Conservation (phyloP, 2,329 filamentous ascomycete genomes). For the Myriosclerotinia scirpicola region DNA sequence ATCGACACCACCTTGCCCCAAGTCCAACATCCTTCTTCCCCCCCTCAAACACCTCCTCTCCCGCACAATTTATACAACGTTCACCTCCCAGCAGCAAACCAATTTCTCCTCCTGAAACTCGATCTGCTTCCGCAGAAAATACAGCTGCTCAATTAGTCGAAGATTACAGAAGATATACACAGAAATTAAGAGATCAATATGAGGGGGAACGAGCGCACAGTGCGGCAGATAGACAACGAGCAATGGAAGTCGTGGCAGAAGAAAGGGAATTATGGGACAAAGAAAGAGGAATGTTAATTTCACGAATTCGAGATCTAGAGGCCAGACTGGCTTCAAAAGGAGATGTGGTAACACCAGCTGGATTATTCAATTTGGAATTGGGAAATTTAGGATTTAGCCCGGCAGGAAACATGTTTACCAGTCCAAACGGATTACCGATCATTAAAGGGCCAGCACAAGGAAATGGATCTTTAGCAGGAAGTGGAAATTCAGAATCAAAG, state of each 20-base stretch:
- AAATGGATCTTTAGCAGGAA: background rate
- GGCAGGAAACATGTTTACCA: slow-evolving; percentile 9
- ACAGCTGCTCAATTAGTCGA: slow-evolving; percentile 35
- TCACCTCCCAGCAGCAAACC: slow-evolving; percentile 25
- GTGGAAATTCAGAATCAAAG: slow-evolving; percentile 14
- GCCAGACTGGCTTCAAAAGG: slow-evolving; percentile 23
- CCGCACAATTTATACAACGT: slow-evolving; percentile 24
- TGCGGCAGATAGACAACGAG: slow-evolving; percentile 36
- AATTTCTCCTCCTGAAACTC: slow-evolving; percentile 39
- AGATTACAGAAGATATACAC: slow-evolving; percentile 39
- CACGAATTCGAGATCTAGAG: slow-evolving; percentile 38
- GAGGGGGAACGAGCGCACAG: slow-evolving; percentile 41
- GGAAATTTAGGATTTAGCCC: background rate
- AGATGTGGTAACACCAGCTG: slow-evolving; percentile 17
- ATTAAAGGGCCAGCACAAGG: background rate
- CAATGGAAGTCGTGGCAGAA: slow-evolving; percentile 40
- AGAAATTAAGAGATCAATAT: slow-evolving; percentile 37
- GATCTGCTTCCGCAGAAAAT: slow-evolving; percentile 37
- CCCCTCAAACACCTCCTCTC: slow-evolving; percentile 6
- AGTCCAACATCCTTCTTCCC: slow-evolving; percentile 6
- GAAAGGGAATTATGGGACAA: slow-evolving; percentile 41
- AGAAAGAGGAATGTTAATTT: slow-evolving; percentile 35
- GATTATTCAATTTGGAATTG: slow-evolving; percentile 20
- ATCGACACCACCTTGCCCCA: slow-evolving; percentile 12
- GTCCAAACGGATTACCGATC: background rate